Evolutionary conservation across 225 moss, liverwort and hornwort genomes (phyloP).

Genomic region (Climacium dendroides): DNA sequence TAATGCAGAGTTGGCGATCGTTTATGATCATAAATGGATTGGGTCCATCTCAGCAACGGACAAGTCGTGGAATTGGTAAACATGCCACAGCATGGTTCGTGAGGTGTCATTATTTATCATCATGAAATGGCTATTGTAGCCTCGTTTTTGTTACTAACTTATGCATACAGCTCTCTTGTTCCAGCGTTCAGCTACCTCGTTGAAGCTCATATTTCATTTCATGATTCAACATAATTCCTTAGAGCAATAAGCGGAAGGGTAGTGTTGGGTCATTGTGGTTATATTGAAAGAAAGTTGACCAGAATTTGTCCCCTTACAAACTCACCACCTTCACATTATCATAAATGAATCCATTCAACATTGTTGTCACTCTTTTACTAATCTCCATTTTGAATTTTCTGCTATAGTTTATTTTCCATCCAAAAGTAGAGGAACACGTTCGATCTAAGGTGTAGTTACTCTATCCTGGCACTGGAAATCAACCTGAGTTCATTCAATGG

Average conservation of each 20-base stretch:
- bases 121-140: not conserved
- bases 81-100: not conserved
- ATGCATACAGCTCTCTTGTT: not conserved
- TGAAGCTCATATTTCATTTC: not conserved
- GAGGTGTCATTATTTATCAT: not conserved
- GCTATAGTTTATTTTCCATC: not conserved
- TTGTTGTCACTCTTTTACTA: not conserved
- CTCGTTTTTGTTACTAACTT: not conserved
- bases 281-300: not conserved
- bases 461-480: not conserved
- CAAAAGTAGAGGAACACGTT: not conserved
- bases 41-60: not conserved
- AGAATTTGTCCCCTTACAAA: not conserved
- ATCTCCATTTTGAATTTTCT: not conserved
- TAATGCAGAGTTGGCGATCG: not conserved
- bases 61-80: not conserved
- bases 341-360: not conserved
- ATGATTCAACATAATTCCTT: not conserved
- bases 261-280: not conserved
- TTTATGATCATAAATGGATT: not conserved
- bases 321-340: not conserved
- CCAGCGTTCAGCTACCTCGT: not conserved
- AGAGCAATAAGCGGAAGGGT: not conserved
- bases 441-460: too few relatives aligned
- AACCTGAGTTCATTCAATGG: not conserved